Evolutionary conservation across 345 rosid species (phyloP), one percentile per base, ranked within the genome.

Genomic region (Rhizophora apiculata): DNA sequence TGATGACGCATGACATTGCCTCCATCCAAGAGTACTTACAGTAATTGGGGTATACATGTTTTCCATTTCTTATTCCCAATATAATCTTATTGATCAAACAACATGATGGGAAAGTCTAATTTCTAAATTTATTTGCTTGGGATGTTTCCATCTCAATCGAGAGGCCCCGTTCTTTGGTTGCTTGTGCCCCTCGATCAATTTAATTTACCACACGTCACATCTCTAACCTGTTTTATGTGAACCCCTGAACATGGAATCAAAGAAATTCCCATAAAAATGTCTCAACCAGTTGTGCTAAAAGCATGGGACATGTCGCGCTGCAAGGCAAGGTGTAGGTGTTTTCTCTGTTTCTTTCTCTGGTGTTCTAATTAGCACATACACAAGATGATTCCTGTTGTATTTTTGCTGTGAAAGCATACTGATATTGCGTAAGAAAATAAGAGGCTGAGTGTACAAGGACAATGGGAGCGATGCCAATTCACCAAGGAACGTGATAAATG

Each of bases 101-200:
- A 30, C 31, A 21, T 5, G 29, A 49, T 52, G 29, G 21, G 9
- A 26, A 10, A 46, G 48, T 39, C 34, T 39, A 34, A 11, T 59
- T 2, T 3, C 5, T 15, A 19, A 18, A 21, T 68, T 52, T 32
- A 6, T 37, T 46, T 53, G 21, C 10, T 71, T 48, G 19, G 51
- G 56, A 20, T 75, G 79, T 39, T 75, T 43, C 34, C 62, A 63
- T 36, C 31, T 24, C 58, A 36, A 21, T 21, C 32, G 63, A 78
- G 82, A 72, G 72, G 82, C 46, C 72, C 67, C 67, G 72, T 49
- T 31, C 68, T 70, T 62, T 57, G 48, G 61, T 21, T 70, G 21
- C 16, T 63, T 24, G 18, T 68, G 72, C 60, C 74, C 71, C 57
- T 48, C 63, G 51, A 67, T 76, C 62, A 55, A 70, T 65, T 57